Evolutionary conservation across 495 filamentous ascomycete species (phyloP).

Genomic region (Penicillium simplicissimum): DNA sequence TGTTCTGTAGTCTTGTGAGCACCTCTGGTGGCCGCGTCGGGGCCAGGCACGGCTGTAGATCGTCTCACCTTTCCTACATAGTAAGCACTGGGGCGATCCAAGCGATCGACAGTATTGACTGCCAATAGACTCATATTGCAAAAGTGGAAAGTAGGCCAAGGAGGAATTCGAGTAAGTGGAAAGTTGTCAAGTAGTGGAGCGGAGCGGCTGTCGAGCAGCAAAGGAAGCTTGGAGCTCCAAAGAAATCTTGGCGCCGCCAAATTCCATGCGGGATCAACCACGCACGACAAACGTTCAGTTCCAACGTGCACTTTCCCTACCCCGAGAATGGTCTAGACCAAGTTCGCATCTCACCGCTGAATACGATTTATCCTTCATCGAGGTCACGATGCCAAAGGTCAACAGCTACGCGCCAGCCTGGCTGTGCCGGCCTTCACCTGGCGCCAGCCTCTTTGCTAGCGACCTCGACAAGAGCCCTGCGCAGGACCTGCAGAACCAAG

Average conservation of each 20-base stretch:
- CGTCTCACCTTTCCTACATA: constrained; percentile 69
- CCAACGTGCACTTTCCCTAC: constrained; percentile 3
- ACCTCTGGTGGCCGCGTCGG: not conserved
- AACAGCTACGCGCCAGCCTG: constrained; percentile 79
- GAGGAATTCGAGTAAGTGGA: not conserved
- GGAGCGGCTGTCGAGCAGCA: constrained; percentile 14
- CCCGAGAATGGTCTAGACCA: constrained; percentile 11
- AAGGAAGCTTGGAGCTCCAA: constrained; percentile 33
- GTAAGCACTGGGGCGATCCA: constrained; percentile 89
- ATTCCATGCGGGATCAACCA: constrained; percentile 30
- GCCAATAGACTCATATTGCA: constrained; percentile 25
- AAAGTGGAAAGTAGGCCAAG: constrained; percentile 3
- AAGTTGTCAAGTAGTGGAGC: not conserved
- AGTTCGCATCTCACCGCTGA: not conserved
- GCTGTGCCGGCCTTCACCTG: constrained; percentile 74
- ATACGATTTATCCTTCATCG: not conserved
- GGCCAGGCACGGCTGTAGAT: not conserved
- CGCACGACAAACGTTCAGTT: constrained; percentile 6
- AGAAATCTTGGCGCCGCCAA: constrained; percentile 29
- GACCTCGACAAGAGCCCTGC: constrained; percentile 35
- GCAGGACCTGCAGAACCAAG: constrained; percentile 32
- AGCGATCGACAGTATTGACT: constrained; percentile 72
- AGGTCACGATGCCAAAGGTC: constrained; percentile 70
- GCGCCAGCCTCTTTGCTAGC: constrained; percentile 67
- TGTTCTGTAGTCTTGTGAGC: constrained; percentile 54